Conservation (phyloP, 352 stramenopile genomes). For the Globisporangium iwayamae region DNA sequence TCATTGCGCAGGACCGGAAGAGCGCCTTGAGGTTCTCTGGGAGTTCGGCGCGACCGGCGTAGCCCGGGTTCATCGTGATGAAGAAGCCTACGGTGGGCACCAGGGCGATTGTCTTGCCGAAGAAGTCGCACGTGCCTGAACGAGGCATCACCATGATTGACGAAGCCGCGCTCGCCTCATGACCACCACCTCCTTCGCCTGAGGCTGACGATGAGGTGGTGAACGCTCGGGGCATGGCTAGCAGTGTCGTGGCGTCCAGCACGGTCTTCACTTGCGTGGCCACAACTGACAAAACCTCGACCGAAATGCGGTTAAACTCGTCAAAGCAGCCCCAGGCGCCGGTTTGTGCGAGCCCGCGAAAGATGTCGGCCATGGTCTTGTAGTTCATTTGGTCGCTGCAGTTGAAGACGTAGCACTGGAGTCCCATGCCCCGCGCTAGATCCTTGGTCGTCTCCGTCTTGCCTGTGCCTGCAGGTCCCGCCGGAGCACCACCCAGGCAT, state of each 20-base stretch:
- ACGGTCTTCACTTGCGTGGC: constrained; percentile 98
- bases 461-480: constrained; percentile 75
- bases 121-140: constrained; percentile 84
- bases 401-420: constrained; percentile 88
- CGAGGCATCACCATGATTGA: constrained; percentile 33
- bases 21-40: constrained; percentile 92
- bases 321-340: constrained; percentile 96
- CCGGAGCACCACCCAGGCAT: constrained; percentile 73
- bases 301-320: constrained; percentile 96
- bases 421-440: constrained; percentile 62
- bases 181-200: constrained; percentile 18
- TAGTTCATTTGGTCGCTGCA: constrained; percentile 93
- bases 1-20: constrained; percentile 92
- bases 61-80: constrained; percentile 95
- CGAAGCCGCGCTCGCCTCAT: constrained; percentile 8
- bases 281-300: constrained; percentile 95
- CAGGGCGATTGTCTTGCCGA: constrained; percentile 83
- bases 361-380: constrained; percentile 96
- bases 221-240: constrained; percentile 15
- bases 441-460: constrained; percentile 89
- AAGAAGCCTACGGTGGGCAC: constrained; percentile 89
- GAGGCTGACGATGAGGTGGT: constrained; percentile 18
- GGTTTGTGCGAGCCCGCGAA: constrained; percentile 92
- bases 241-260: constrained; percentile 75
- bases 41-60: constrained; percentile 88